Base-by-base conservation (phyloP, 2,329 filamentous ascomycete species). In the Arthrobotrys sinensis region DNA sequence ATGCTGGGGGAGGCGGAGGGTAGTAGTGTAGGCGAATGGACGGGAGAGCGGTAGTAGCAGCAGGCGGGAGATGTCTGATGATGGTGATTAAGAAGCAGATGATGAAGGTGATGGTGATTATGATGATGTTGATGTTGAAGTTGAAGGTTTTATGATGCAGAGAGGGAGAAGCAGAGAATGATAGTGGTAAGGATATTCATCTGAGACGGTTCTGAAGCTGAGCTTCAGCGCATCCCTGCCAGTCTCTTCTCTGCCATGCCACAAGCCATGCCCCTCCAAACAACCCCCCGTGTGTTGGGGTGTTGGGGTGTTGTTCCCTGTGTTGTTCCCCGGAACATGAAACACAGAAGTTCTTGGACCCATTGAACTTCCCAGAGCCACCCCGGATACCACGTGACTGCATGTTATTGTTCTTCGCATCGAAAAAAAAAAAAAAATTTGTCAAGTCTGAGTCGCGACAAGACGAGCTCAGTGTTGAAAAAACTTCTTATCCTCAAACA, bases 151-250 rank as follows among this genome's bases (percentile, higher is more conserved):
- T 10, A 11, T 55, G 14, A 8, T 65, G 53, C 24, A 24, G 19
- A 62, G 19, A 24, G 28, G 10, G 46, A 55, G 55, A 8, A 24
- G 21, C 6, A 24, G 48, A 24, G 34, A 57, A 28, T 46, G 38
- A 52, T 12, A 46, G 36, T 10, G 16, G 36, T 34, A 43, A 34
- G 45, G 32, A 32, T 43, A 43, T 52, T 28, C 4, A 45, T 24
- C 36, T 50, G 72, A 67, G 32, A 75, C 52, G 34, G 12, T 63
- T 46, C 34, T 70, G 72, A 76, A 76, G 72, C 72, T 70, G 53
- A 70, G 57, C 65, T 52, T 48, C 64, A 68, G 36, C 46, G 48
- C 21, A 45, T 43, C 45, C 32, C 46, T 53, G 46, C 48, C 38
- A 32, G 64, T n/a, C 52, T 32, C 52, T 16, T 24, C 50, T 4